phyloP scores from a whole-genome alignment of 768 basidiomycete genomes.

The Rhizopogon vesiculosus region DNA sequence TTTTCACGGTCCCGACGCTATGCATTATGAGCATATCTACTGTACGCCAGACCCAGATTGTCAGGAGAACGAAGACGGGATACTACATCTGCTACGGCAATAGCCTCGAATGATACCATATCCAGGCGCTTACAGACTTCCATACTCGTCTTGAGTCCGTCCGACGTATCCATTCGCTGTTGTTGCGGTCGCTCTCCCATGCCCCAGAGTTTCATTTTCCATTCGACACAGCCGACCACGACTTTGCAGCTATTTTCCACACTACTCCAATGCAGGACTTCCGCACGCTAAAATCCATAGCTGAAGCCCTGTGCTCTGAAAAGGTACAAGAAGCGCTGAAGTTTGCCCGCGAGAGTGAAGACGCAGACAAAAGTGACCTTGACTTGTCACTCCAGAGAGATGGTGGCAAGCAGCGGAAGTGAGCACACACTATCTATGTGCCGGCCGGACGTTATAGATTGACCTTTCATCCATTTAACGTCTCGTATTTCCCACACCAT shows the following conservation, averaged over 20 bases:
- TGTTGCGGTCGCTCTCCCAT: constrained; percentile 31
- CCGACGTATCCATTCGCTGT: constrained; percentile 40
- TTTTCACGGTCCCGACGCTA: too few species aligned
- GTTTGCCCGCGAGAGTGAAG: constrained; percentile 51
- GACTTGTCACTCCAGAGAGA: constrained; percentile 41
- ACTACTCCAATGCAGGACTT: constrained; percentile 34
- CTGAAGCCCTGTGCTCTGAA: constrained; percentile 43
- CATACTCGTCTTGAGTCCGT: constrained; percentile 39
- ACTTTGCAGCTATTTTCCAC: constrained; percentile 23
- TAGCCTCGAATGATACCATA: constrained; percentile 24
- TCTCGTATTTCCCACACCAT: background rate
- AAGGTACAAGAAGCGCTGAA: constrained; percentile 55
- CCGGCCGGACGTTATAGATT: background rate
- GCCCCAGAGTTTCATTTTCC: constrained; percentile 21
- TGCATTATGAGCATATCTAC: too few species aligned
- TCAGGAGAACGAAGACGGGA: constrained; percentile 1
- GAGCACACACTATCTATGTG: constrained; percentile 15
- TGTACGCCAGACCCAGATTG: background rate
- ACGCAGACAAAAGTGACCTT: constrained; percentile 46
- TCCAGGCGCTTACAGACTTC: constrained; percentile 43
- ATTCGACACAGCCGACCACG: constrained; percentile 23
- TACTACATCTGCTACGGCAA: background rate
- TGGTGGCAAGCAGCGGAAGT: constrained; percentile 57
- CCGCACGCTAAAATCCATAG: constrained; percentile 41
- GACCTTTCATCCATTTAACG: constrained; percentile 8